Evolutionary conservation across 148 eudicot species (phyloP).

Genomic region (Silene latifolia): DNA sequence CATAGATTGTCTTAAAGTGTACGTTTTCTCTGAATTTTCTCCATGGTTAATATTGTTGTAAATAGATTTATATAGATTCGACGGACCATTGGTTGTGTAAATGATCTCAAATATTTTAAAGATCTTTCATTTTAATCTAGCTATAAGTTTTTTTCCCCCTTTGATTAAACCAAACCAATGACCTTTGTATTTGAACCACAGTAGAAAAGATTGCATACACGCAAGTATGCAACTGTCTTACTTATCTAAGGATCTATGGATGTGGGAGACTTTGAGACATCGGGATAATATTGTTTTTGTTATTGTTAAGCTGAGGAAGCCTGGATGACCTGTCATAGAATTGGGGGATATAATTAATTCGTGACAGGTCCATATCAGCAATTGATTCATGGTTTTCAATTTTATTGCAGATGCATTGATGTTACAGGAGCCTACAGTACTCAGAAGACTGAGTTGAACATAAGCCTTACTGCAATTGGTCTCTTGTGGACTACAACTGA

Average conservation of each 20-base stretch:
- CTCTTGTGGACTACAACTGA: constrained; percentile 95
- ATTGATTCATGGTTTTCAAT: constrained; percentile 11
- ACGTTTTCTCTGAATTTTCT: constrained; percentile 29
- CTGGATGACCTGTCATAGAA: not conserved
- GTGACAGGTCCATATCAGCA: not conserved
- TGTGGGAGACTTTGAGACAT: not conserved
- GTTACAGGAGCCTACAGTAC: constrained; percentile 94
- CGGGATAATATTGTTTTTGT: not conserved
- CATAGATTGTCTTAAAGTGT: constrained; percentile 82
- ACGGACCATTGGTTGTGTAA: not conserved
- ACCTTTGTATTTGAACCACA: not conserved
- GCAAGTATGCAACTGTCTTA: too few relatives aligned
- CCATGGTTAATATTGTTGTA: not conserved
- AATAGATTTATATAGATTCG: not conserved
- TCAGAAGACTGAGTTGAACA: constrained; percentile 91
- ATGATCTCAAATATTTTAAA: not conserved
- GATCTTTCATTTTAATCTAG: not conserved
- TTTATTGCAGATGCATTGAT: constrained; percentile 69
- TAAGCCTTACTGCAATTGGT: constrained; percentile 92
- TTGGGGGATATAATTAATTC: not conserved
- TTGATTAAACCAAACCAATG: not conserved
- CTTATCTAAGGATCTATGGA: not conserved
- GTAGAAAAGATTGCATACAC: not conserved
- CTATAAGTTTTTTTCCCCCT: not conserved
- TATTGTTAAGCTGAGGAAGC: not conserved